phyloP scores from a whole-genome alignment of 2,329 filamentous ascomycete species.

The Grosmannia huntii region DNA sequence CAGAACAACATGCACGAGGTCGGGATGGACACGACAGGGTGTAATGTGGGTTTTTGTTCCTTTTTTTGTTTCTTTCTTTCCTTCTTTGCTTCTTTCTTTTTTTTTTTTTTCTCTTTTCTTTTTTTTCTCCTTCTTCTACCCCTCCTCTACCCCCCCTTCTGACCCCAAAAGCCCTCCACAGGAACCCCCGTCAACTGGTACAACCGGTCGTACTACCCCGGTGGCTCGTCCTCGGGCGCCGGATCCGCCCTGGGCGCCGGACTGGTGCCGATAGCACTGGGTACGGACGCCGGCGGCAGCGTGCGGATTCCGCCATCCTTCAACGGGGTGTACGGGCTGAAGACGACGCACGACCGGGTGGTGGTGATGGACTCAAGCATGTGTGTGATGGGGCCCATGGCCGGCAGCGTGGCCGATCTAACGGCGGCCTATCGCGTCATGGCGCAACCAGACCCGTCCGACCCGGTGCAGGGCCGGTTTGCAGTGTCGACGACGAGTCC shows the following conservation, averaged over 20 bases:
- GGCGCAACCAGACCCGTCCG: slow-evolving; percentile 54
- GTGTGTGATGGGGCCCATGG: slow-evolving; percentile 61
- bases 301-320: slow-evolving; percentile 62
- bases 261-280: slow-evolving; percentile 61
- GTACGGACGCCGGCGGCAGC: slow-evolving; percentile 62
- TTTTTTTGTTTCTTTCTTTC: no score
- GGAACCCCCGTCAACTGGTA: slow-evolving; percentile 70
- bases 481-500: slow-evolving; percentile 36
- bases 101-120: no score
- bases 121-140: neutral
- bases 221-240: slow-evolving; percentile 68
- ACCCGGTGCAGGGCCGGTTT: slow-evolving; percentile 50
- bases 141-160: neutral
- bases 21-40: slow-evolving; percentile 71
- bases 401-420: slow-evolving; percentile 63
- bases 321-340: slow-evolving; percentile 73
- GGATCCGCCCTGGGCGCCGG: slow-evolving; percentile 59
- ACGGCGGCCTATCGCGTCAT: slow-evolving; percentile 73
- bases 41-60: slow-evolving; percentile 40
- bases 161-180: slow-evolving; percentile 33
- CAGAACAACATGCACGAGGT: slow-evolving; percentile 74
- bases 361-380: slow-evolving; percentile 40
- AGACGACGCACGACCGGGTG: slow-evolving; percentile 62
- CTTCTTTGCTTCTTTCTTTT: no score
- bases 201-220: slow-evolving; percentile 64